These are phyloP conservation scores for Marasmius tenuissimus DNA, from an alignment of 1,284 basidiomycete species.

Conservation along the genomic window DNA sequence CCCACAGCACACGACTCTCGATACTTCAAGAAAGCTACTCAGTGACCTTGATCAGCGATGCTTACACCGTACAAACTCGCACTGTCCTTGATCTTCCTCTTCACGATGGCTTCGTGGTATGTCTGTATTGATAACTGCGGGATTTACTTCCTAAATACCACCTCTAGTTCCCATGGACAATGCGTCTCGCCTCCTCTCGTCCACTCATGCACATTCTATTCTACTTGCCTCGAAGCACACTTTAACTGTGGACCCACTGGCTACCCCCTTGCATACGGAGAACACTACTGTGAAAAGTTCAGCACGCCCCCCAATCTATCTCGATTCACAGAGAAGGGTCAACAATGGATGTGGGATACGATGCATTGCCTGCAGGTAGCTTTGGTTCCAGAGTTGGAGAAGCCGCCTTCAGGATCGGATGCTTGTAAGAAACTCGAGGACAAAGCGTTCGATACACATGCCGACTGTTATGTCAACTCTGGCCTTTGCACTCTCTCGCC, in stretches of 20 bases:
- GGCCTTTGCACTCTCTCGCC: slow-evolving; percentile 38
- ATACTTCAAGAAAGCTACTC: too few relatives aligned
- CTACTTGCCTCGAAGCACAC: slow-evolving; percentile 40
- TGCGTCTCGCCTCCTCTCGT: slow-evolving; percentile 34
- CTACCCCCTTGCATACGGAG: slow-evolving; percentile 42
- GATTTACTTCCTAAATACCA: too few relatives aligned
- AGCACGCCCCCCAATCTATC: slow-evolving; percentile 18
- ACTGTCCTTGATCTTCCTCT: too few relatives aligned
- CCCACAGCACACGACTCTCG: too few relatives aligned
- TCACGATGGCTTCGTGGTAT: too few relatives aligned
- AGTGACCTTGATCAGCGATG: too few relatives aligned
- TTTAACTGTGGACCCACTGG: slow-evolving; percentile 42
- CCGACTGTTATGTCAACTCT: slow-evolving; percentile 36
- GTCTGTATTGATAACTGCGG: too few relatives aligned
- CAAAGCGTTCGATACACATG: slow-evolving; percentile 40
- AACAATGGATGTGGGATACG: slow-evolving; percentile 42
- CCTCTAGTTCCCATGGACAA: not conserved
- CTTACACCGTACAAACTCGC: too few relatives aligned
- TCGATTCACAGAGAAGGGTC: slow-evolving; percentile 30
- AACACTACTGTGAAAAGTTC: slow-evolving; percentile 39
- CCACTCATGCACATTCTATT: slow-evolving; percentile 43
- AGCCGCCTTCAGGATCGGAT: slow-evolving; percentile 8
- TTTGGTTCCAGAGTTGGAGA: slow-evolving; percentile 36
- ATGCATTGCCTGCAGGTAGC: slow-evolving; percentile 45
- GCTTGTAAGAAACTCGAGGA: slow-evolving; percentile 33